Evolutionary conservation across 116 monocot genomes (phyloP), one percentile per base, ranked within the genome.

Genomic region (Zostera marina): DNA sequence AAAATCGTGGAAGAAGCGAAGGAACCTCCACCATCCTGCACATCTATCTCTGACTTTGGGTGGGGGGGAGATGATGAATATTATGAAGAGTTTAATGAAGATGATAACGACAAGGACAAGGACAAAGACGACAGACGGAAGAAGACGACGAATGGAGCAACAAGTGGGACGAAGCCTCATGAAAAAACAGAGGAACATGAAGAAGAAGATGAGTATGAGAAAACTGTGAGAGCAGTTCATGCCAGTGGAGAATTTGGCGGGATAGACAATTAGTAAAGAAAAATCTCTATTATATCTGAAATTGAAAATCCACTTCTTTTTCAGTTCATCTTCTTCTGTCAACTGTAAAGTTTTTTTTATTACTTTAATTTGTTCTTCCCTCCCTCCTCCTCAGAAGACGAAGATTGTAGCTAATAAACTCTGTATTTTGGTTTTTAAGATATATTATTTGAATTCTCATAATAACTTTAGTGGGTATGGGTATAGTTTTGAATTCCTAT

Each of bases 181-280:
- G 58, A 67, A n/a, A 43, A 68, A 16, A 53, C 25, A 0, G 68
- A 51, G 7, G 61, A 51, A 8, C 48, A 45, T 15, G 59, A 68
- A 15, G 68, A 62, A 7, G 69, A 69, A 24, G 62, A 69, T 58
- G 83, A 83, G 59, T 83, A 88, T 54, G 80, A 79, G 17, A 88
- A 80, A 63, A 68, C 63, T 19, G 83, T 88, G 43, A 82, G 72
- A 56, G 58, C 77, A 74, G 80, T 88, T 6, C 80, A 77, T 64
- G 88, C 83, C 24, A 83, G 83, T 58, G 83, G 88, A 42, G 88
- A 83, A 64, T 83, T 44, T 58, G 70, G 66, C 32, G 40, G 77
- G 63, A 70, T 67, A 60, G 82, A 71, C 68, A 58, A 14, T 32
- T 40, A n/a, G 14, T 14, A 22, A 7, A 59, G 39, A 38, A 19